phyloP scores from a whole-genome alignment of 805 yeast genomes.

The Candida hungchunana region DNA sequence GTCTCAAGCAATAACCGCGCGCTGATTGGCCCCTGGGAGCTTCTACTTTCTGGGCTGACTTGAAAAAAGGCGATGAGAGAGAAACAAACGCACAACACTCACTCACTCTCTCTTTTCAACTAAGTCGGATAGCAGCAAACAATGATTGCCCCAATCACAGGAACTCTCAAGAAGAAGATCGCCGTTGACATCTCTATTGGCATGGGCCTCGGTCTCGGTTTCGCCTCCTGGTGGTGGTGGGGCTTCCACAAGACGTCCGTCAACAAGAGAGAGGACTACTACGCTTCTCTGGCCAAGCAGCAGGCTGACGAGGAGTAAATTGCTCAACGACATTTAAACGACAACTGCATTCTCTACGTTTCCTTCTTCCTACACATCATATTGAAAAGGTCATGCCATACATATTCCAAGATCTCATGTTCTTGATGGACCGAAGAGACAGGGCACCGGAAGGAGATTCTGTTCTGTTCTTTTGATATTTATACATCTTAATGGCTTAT shows the following conservation, averaged over 20 bases:
- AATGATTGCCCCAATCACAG: slow-evolving; percentile 83
- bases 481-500: too few relatives aligned
- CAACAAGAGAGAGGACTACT: slow-evolving; percentile 78
- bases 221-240: slow-evolving; percentile 81
- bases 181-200: slow-evolving; percentile 75
- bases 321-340: neutral
- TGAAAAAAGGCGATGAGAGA: too few relatives aligned
- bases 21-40: slow-evolving; percentile 18
- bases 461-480: too few relatives aligned
- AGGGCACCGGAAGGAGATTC: too few relatives aligned
- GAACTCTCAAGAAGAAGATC: slow-evolving; percentile 76
- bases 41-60: neutral
- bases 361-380: neutral
- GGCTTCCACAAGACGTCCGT: slow-evolving; percentile 73
- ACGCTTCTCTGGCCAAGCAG: slow-evolving; percentile 34
- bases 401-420: too few relatives aligned
- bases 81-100: too few relatives aligned
- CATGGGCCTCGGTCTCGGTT: slow-evolving; percentile 53
- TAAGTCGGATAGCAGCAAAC: slow-evolving; percentile 4
- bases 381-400: too few relatives aligned
- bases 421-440: too few relatives aligned
- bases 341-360: too few relatives aligned
- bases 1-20: slow-evolving; percentile 3
- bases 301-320: slow-evolving; percentile 18
- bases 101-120: neutral